Evolutionary conservation across 164 flowering plant species (phyloP), one percentile per base, ranked within the genome.

Genomic region (Umbellularia californica): DNA sequence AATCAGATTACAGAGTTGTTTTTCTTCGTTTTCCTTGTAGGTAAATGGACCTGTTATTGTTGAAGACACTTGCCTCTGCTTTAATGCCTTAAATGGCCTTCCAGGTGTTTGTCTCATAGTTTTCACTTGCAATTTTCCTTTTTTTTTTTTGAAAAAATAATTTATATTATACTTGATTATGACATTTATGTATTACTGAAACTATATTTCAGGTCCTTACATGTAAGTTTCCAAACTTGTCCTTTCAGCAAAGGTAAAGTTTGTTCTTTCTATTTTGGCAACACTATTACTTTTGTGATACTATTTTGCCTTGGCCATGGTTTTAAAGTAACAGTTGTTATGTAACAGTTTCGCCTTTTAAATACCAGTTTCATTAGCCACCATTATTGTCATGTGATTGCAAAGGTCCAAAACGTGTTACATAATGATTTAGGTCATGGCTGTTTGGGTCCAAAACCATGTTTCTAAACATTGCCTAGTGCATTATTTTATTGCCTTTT

Each of bases 61-160:
- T 74, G 99, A 95, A 84, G 99, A 93, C 73, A 95, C 99, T 71
- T 95, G 98, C 82, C 92, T 93, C 52, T 95, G 98, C 77, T 95
- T 93, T 83, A 92, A 90, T 85, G 94, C 98, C 33, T 87, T 95
- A 20, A 84, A 89, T 81, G 99, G 97, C 65, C 92, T 95, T 50
- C 98, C 99, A 28, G 97, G 98, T 90, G 79, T 58, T 28, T 52
- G 1, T 22, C 12, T n/a, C 65, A 1, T 5, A 5, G 60, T 50
- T 69, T 63, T 12, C 4, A 2, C 9, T 30, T 64, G 60, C 50
- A 14, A 14, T 69, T 20, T 58, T 63, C 12, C 35, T 41, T 30
- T 23, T 24, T 41, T 10, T 50, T 2, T 41, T 41, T 41, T 41
- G 47, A 41, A 41, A 41, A 9, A 9, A 41, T 7, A 41, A 7